phyloP scores from a whole-genome alignment of 2,329 filamentous ascomycete genomes.

The Anthostomella pinea region DNA sequence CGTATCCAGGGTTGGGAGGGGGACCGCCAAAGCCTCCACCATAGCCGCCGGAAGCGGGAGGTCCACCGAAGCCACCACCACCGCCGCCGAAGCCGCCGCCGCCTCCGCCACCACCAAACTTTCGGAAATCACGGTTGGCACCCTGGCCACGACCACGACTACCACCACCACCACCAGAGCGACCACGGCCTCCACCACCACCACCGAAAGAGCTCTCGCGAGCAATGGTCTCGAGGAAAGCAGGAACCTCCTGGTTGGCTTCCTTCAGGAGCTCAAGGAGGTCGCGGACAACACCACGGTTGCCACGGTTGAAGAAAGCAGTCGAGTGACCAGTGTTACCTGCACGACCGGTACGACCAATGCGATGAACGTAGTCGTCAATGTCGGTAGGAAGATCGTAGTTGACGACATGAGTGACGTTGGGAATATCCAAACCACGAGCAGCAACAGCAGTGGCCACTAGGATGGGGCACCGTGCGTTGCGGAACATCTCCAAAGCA shows the following conservation, averaged over 20 bases:
- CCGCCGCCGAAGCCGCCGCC: constrained; percentile 41
- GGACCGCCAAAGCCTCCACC: constrained; percentile 40
- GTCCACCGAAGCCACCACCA: constrained; percentile 39
- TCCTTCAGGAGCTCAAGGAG: constrained; percentile 98
- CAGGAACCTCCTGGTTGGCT: constrained; percentile 93
- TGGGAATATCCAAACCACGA: constrained; percentile 86
- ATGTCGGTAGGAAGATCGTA: constrained; percentile 99
- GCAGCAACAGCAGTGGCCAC: constrained; percentile 97
- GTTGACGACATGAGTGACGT: constrained; percentile 97
- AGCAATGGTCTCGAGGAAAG: constrained; percentile 95
- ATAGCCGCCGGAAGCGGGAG: constrained; percentile 42
- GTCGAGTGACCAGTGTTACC: constrained; percentile 98
- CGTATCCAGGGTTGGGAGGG: constrained; percentile 24
- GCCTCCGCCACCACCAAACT: constrained; percentile 58
- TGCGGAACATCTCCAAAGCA: constrained; percentile 96
- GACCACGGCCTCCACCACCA: constrained; percentile 55
- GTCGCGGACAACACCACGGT: constrained; percentile 95
- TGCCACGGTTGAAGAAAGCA: constrained; percentile 99
- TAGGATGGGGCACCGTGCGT: constrained; percentile 89
- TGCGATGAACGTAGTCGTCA: constrained; percentile 98
- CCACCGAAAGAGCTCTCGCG: constrained; percentile 85
- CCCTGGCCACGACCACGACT: constrained; percentile 69
- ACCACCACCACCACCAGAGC: constrained; percentile 67
- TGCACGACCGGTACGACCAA: constrained; percentile 99
- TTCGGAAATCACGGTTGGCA: constrained; percentile 87